These are phyloP conservation scores for Cephalotrichum gorgonifer DNA, from an alignment of 2,329 filamentous ascomycete species.

Conservation along the genomic window DNA sequence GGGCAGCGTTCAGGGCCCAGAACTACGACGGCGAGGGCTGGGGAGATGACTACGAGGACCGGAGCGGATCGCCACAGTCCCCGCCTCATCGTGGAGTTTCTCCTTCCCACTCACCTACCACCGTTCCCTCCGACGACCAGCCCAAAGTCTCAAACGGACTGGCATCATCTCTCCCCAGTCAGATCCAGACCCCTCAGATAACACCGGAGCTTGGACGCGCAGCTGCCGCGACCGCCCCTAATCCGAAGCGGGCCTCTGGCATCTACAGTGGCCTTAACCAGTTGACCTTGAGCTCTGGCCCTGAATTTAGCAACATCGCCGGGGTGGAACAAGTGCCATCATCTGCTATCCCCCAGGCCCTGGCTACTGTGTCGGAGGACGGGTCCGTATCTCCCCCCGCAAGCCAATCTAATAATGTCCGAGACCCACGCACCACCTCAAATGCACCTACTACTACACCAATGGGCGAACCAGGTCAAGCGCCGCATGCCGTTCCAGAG, in stretches of 20 bases:
- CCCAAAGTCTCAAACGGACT: too few species aligned
- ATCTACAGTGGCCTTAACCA: too few species aligned
- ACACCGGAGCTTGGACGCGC: too few species aligned
- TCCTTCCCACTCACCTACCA: neutral
- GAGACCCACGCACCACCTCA: neutral
- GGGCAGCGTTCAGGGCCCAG: conserved; percentile 79
- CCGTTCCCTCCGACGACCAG: neutral
- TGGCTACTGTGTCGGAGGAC: neutral
- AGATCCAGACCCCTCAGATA: too few species aligned
- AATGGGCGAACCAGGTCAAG: neutral
- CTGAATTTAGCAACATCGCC: too few species aligned
- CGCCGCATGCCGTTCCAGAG: neutral
- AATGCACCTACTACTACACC: neutral
- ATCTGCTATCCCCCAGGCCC: too few species aligned
- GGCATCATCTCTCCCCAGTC: too few species aligned
- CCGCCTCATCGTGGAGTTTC: neutral
- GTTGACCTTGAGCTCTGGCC: too few species aligned
- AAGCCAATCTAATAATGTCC: neutral
- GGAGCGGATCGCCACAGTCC: too few species aligned
- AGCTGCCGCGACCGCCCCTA: too few species aligned
- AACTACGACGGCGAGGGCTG: conserved; percentile 92
- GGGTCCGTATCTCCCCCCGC: neutral
- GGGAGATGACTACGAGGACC: conserved; percentile 61
- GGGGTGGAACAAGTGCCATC: too few species aligned
- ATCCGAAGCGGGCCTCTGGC: too few species aligned